Percentiles rank a stretch among this genome's conserved stretches.
Evolutionary conservation across 2,329 filamentous ascomycete species (phyloP).

Genomic region (Fusarium tricinctum): DNA sequence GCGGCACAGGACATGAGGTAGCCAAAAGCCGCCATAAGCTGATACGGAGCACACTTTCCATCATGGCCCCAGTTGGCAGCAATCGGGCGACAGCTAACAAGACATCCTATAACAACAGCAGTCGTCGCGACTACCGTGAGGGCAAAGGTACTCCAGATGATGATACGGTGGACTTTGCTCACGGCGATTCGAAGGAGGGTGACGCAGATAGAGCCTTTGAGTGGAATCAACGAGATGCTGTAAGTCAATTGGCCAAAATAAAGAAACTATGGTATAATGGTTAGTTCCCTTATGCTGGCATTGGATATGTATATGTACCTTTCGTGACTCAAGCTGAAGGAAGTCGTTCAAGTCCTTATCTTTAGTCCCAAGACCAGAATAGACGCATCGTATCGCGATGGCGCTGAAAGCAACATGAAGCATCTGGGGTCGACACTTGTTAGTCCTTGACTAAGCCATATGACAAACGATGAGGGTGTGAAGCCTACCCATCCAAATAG

Average conservation of each 20-base stretch:
- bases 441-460: background rate
- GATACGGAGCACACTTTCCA: background rate
- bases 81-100: constrained; percentile 19
- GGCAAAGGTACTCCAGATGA: constrained; percentile 29
- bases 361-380: constrained; percentile 21
- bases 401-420: constrained; percentile 21
- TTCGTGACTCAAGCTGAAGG: constrained; percentile 22
- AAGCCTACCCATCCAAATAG: constrained; percentile 32
- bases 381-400: background rate
- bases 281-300: background rate
- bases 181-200: constrained; percentile 37
- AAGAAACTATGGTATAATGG: background rate
- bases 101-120: constrained; percentile 8
- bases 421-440: constrained; percentile 1
- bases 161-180: constrained; percentile 17
- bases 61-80: constrained; percentile 4
- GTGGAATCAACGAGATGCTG: constrained; percentile 21
- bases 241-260: constrained; percentile 29
- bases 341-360: constrained; percentile 20
- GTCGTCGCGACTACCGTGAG: constrained; percentile 9
- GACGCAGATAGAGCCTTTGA: constrained; percentile 38
- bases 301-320: background rate
- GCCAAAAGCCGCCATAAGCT: constrained; percentile 1
- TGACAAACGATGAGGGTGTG: no score
- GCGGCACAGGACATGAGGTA: constrained; percentile 26